These are phyloP conservation scores for Neoscytalidium dimidiatum DNA, from an alignment of 2,329 filamentous ascomycete genomes.

Conservation along the genomic window DNA sequence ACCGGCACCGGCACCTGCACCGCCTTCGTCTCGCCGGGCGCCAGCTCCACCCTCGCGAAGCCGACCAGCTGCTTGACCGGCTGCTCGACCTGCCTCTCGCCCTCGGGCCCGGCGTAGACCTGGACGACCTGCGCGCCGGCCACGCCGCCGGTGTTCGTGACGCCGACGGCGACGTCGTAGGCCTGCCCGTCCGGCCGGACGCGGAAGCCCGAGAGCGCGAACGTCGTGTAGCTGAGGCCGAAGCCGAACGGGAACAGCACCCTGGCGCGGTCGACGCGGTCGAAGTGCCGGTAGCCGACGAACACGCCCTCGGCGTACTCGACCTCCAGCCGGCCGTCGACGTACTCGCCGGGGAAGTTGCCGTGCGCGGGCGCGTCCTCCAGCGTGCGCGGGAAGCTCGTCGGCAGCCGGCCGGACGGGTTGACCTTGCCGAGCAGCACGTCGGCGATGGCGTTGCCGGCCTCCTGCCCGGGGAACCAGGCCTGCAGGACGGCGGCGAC, in stretches of 20 bases:
- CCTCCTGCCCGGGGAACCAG: conserved; percentile 86
- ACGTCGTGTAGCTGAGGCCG: conserved; percentile 77
- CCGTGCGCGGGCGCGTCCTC: conserved; percentile 70
- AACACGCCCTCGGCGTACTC: conserved; percentile 73
- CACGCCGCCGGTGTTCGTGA: conserved; percentile 59
- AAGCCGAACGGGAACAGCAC: conserved; percentile 77
- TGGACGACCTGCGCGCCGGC: conserved; percentile 67
- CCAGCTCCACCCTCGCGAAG: conserved; percentile 53
- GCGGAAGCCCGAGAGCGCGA: conserved; percentile 60
- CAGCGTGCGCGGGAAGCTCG: conserved; percentile 65
- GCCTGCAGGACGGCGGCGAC: conserved; percentile 70
- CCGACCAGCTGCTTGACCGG: conserved; percentile 71
- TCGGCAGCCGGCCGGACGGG: conserved; percentile 72
- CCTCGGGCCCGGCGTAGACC: conserved; percentile 60
- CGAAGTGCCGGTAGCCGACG: conserved; percentile 75
- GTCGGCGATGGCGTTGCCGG: conserved; percentile 78
- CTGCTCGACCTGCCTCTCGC: conserved; percentile 61
- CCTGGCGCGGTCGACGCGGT: conserved; percentile 49
- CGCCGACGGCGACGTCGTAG: conserved; percentile 26
- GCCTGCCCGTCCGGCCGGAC: conserved; percentile 40
- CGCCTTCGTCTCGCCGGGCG: conserved; percentile 38
- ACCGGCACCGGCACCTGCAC: conserved; percentile 42
- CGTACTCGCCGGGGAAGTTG: conserved; percentile 65
- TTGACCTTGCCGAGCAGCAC: conserved; percentile 73
- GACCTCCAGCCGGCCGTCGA: conserved; percentile 60